phyloP scores from a whole-genome alignment of 75 land plant genomes.

The Picea sitchensis region DNA sequence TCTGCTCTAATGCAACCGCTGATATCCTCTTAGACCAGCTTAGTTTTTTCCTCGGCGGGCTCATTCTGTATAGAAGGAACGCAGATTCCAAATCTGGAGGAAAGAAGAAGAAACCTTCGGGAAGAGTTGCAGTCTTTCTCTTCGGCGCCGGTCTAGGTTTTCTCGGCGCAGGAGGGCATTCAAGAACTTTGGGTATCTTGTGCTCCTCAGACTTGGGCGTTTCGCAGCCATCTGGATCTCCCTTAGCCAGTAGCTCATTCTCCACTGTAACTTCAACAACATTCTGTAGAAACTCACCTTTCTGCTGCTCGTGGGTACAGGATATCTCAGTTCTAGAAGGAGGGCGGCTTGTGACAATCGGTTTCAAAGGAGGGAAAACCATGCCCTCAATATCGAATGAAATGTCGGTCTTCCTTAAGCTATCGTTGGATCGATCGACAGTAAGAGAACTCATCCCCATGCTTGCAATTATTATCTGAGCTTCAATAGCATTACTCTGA shows the following conservation, averaged over 20 bases:
- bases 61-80: neutral
- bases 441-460: neutral
- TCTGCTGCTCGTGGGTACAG: neutral
- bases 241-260: neutral
- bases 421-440: neutral
- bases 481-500: neutral
- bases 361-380: neutral
- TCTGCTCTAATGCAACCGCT: neutral
- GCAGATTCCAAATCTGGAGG: slow-evolving; percentile 12
- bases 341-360: neutral
- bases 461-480: neutral
- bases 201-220: slow-evolving; percentile 32
- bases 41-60: neutral
- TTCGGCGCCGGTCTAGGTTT: slow-evolving; percentile 15
- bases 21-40: neutral
- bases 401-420: neutral
- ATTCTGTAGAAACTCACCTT: neutral
- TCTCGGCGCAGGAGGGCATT: slow-evolving; percentile 44
- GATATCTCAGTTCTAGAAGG: no score
- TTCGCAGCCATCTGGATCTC: slow-evolving; percentile 11
- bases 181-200: slow-evolving; percentile 17
- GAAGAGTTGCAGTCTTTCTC: slow-evolving; percentile 4
- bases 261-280: no score
- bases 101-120: neutral
- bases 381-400: neutral